phyloP scores from a whole-genome alignment of 2,329 filamentous ascomycete genomes.

The Ophiognomonia clavigignenti-juglandacearum region DNA sequence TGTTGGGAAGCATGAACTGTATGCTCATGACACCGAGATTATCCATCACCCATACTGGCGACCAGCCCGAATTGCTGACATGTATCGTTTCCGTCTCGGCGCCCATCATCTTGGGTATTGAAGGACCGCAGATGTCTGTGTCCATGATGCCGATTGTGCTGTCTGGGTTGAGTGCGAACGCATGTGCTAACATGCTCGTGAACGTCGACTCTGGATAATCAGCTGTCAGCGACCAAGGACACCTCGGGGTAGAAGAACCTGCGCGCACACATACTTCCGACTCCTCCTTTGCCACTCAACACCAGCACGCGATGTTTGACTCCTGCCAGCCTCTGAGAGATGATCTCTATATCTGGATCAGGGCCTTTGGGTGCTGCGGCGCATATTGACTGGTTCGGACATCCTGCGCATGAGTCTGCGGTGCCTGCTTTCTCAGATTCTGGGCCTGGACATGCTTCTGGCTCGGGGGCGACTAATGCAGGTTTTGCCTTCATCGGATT shows the following conservation, averaged over 20 bases:
- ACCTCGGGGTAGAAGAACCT: too few relatives aligned
- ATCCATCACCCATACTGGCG: conserved; percentile 90
- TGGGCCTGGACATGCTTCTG: conserved; percentile 93
- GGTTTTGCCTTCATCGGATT: conserved; percentile 75
- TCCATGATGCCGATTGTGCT: conserved; percentile 92
- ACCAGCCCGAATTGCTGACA: conserved; percentile 83
- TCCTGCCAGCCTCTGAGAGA: conserved; percentile 73
- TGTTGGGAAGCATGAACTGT: conserved; percentile 93
- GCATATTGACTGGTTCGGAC: conserved; percentile 94
- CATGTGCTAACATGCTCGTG: conserved; percentile 80
- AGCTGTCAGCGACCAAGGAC: background rate
- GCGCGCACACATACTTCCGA: conserved; percentile 60
- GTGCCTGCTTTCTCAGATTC: conserved; percentile 67
- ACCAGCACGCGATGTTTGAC: conserved; percentile 92
- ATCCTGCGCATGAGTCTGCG: conserved; percentile 85
- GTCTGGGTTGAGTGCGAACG: conserved; percentile 76
- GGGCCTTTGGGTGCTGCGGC: conserved; percentile 91
- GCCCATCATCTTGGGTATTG: conserved; percentile 98
- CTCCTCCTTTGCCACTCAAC: conserved; percentile 90
- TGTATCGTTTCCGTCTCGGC: conserved; percentile 93
- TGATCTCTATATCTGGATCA: conserved; percentile 87
- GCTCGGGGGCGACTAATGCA: conserved; percentile 86
- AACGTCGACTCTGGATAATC: conserved; percentile 70
- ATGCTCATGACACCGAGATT: conserved; percentile 96
- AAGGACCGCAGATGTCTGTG: conserved; percentile 93